Conservation (phyloP, 148 eudicot genomes). For the Polygonum maritimum region DNA sequence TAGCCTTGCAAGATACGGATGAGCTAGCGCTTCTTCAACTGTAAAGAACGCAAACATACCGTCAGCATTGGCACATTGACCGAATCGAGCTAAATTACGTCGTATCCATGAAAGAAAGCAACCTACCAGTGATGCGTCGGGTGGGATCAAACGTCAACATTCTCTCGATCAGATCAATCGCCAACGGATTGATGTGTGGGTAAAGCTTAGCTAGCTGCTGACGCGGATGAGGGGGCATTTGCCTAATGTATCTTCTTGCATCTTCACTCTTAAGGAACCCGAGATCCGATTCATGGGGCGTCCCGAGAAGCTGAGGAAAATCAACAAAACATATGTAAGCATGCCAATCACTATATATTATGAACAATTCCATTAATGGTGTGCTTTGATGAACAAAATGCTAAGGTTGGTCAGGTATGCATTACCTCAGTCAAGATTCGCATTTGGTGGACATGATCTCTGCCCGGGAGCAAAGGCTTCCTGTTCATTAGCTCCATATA, state of each 20-base stretch:
- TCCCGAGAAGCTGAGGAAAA: conserved; percentile 55
- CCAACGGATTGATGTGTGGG: conserved; percentile 69
- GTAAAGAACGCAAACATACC: conserved; percentile 13
- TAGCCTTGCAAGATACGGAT: conserved; percentile 71
- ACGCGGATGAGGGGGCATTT: conserved; percentile 59
- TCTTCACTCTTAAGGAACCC: conserved; percentile 59
- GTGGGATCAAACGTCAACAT: conserved; percentile 82
- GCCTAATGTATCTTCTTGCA: conserved; percentile 63
- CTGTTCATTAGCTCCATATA: conserved; percentile 88
- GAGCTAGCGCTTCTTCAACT: conserved; percentile 82
- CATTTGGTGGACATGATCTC: conserved; percentile 81
- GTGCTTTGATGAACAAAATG: not conserved
- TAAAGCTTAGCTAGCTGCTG: conserved; percentile 42
- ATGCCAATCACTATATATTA: not conserved
- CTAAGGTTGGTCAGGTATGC: not conserved
- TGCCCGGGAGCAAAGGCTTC: conserved; percentile 74
- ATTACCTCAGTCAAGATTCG: conserved; percentile 56
- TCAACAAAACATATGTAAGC: not conserved
- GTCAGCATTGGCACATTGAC: not conserved
- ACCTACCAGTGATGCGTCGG: conserved; percentile 72
- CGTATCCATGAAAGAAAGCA: not conserved
- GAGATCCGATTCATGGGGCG: conserved; percentile 70
- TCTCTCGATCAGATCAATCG: conserved; percentile 72
- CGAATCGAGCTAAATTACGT: not conserved
- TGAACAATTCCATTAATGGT: not conserved